Conservation (phyloP, 441 rosid species). For the Pelargonium myrrhifolium region DNA sequence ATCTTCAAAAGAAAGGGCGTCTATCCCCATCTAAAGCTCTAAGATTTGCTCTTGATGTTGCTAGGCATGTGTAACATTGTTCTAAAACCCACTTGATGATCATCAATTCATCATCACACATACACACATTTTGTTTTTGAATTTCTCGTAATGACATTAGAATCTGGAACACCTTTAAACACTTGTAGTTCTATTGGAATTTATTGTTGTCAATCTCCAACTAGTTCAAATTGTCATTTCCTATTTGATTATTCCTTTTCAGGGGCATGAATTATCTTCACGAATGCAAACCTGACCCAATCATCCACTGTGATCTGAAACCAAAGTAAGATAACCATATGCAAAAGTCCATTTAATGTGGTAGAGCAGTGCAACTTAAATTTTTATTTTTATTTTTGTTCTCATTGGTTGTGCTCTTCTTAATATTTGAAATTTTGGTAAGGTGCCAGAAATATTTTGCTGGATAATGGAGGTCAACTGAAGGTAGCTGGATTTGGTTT, state of each 20-base stretch:
- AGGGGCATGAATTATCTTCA: slow-evolving; percentile 99
- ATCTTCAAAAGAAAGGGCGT: slow-evolving; percentile 90
- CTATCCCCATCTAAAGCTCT: slow-evolving; percentile 69
- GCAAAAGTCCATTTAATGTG: slow-evolving; percentile 34
- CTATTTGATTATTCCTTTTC: slow-evolving; percentile 30
- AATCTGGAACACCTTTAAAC: not conserved
- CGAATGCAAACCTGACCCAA: slow-evolving; percentile 91
- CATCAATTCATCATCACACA: slow-evolving; percentile 8
- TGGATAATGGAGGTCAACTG: slow-evolving; percentile 80
- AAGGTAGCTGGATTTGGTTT: slow-evolving; percentile 87
- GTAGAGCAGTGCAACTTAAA: slow-evolving; percentile 16
- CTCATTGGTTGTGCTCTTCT: slow-evolving; percentile 32
- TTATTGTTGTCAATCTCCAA: not conserved
- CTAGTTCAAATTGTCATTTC: slow-evolving; percentile 14
- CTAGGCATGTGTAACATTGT: slow-evolving; percentile 42
- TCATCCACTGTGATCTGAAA: slow-evolving; percentile 81
- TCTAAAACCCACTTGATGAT: slow-evolving; percentile 1
- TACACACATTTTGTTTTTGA: not conserved
- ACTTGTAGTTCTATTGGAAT: not conserved
- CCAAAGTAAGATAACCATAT: slow-evolving; percentile 81
- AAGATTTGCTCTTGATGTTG: slow-evolving; percentile 80
- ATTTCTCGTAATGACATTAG: not conserved
- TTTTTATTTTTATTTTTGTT: not conserved
- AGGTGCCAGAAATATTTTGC: slow-evolving; percentile 99
- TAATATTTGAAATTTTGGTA: slow-evolving; percentile 75